Percentiles rank a stretch among this genome's conserved stretches.
Evolutionary conservation across 108 stramenopile genomes (phyloP).

Genomic region (Mediolabrus comicus): DNA sequence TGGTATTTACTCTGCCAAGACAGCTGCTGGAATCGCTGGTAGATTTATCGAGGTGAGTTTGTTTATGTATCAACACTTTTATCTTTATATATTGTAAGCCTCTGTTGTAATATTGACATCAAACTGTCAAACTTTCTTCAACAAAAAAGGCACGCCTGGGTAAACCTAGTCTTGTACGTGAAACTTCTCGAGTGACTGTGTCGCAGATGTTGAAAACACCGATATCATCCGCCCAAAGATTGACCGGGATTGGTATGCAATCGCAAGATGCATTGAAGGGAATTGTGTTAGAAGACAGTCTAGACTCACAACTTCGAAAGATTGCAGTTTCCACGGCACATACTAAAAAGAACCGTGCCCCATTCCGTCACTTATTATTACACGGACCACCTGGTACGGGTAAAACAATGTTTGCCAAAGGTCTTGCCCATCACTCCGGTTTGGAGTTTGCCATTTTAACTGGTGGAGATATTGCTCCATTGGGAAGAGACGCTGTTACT

Average conservation of each 20-base stretch:
- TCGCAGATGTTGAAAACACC: constrained; percentile 61
- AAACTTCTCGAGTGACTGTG: constrained; percentile 87
- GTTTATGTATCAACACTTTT: neutral
- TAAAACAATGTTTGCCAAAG: constrained; percentile 98
- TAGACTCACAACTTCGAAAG: constrained; percentile 87
- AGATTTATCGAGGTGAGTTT: constrained; percentile 85
- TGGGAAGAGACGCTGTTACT: constrained; percentile 98
- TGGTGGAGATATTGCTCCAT: constrained; percentile 98
- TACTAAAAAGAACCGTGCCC: constrained; percentile 97
- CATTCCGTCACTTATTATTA: constrained; percentile 97
- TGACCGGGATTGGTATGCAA: constrained; percentile 68
- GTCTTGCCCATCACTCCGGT: constrained; percentile 93
- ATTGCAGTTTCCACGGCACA: constrained; percentile 94
- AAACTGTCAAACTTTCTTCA: neutral
- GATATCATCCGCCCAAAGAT: constrained; percentile 48
- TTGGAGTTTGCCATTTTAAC: constrained; percentile 98
- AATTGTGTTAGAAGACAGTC: constrained; percentile 86
- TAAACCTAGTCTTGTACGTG: constrained; percentile 96
- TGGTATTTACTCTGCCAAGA: constrained; percentile 91
- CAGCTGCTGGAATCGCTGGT: constrained; percentile 88
- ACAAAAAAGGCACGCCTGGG: constrained; percentile 75
- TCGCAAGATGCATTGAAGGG: constrained; percentile 90
- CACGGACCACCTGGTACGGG: constrained; percentile 99
- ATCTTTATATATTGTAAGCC: neutral
- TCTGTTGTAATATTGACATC: neutral